Evolutionary conservation across 345 rosid species (phyloP).

Genomic region (Melaleuca quinquenervia): DNA sequence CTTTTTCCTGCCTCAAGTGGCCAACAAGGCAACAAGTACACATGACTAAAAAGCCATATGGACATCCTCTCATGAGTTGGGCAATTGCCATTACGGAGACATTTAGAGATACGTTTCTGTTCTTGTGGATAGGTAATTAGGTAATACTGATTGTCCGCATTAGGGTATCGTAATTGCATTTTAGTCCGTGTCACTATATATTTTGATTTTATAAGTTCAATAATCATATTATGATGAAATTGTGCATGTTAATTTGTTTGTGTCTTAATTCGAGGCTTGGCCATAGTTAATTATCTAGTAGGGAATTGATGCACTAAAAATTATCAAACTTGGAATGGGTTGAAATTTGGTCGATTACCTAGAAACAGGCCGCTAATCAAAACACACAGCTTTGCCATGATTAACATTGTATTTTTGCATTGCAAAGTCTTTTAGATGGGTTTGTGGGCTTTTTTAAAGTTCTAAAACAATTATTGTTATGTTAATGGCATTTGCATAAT

Average conservation of each 20-base stretch:
- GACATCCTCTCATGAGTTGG: background rate
- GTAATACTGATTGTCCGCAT: background rate
- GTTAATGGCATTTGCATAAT: too few relatives aligned
- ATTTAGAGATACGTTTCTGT: background rate
- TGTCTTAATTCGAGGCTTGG: background rate
- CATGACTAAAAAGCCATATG: constrained; percentile 7
- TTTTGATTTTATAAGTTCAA: background rate
- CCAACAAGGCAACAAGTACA: constrained; percentile 60
- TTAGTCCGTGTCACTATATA: background rate
- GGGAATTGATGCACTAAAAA: background rate
- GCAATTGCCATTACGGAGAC: background rate
- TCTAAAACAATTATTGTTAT: too few relatives aligned
- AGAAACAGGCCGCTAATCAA: too few relatives aligned
- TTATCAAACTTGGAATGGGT: too few relatives aligned
- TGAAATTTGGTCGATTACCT: too few relatives aligned
- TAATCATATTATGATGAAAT: background rate
- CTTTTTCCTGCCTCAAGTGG: constrained; percentile 22
- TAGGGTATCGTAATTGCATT: background rate
- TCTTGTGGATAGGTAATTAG: background rate
- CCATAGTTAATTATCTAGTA: background rate
- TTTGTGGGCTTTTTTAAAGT: too few relatives aligned
- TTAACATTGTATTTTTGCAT: too few relatives aligned
- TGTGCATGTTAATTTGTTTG: background rate
- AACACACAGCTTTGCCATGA: too few relatives aligned
- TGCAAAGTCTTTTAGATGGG: too few relatives aligned